phyloP scores from a whole-genome alignment of 169 alveolate genomes.

The Eimeria acervulina region DNA sequence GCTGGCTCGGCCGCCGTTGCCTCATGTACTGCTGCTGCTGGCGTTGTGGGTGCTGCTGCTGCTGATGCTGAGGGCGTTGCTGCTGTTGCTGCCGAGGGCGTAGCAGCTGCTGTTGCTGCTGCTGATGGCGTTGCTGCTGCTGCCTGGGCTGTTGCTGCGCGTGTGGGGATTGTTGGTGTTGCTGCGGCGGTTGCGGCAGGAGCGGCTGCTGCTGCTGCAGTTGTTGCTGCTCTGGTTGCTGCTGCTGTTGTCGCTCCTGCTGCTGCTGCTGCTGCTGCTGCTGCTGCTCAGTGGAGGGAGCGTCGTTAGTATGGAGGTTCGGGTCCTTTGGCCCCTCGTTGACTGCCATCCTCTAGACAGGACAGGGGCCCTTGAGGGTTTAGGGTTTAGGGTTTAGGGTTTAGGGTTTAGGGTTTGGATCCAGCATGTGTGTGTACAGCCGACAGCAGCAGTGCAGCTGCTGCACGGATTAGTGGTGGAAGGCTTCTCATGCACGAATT shows the following conservation, averaged over 20 bases:
- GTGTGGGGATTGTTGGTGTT: no score
- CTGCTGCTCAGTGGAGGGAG: not conserved
- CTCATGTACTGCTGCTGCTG: no score
- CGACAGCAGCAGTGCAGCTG: no score
- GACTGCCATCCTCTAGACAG: not conserved
- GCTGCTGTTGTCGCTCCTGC: not conserved
- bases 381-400: slow-evolving; percentile 13
- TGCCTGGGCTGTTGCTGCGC: no score
- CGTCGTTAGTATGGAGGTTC: not conserved
- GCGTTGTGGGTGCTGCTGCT: not conserved
- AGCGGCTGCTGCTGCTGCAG: not conserved
- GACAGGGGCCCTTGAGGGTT: not conserved
- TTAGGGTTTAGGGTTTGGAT: not conserved
- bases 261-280: not conserved
- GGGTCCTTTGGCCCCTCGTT: not conserved
- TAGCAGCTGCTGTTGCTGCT: no score
- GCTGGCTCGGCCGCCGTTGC: no score
- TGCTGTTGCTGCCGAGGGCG: no score
- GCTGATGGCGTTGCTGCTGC: no score
- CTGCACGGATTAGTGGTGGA: not conserved
- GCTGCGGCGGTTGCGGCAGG: not conserved
- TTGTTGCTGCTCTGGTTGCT: not conserved
- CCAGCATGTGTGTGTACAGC: not conserved
- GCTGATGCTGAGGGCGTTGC: not conserved
- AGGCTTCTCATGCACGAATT: not conserved